A percentile compares a stretch with the other conserved stretches of the same genome.
These are phyloP conservation scores for Calonectria multiphialidica DNA, from an alignment of 2,329 filamentous ascomycete species.

Conservation along the genomic window DNA sequence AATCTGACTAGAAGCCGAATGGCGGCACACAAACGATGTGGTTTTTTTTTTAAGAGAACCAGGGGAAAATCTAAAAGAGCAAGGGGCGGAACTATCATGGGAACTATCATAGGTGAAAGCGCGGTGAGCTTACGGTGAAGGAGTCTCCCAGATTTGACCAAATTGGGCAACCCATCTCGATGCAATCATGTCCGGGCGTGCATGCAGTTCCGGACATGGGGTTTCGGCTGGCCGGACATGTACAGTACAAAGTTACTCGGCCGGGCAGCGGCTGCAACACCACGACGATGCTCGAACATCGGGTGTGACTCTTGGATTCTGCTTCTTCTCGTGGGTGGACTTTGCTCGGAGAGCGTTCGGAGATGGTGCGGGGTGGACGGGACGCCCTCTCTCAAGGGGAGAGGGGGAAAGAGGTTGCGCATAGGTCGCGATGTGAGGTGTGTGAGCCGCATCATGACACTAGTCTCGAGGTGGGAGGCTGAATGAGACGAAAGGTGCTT, in stretches of 20 bases:
- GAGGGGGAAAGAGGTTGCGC: background rate
- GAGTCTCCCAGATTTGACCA: background rate
- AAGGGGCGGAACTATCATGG: background rate
- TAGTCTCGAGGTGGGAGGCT: background rate
- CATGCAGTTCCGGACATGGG: background rate
- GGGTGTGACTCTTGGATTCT: background rate
- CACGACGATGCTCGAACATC: background rate
- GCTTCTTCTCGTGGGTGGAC: background rate
- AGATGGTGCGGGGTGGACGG: background rate
- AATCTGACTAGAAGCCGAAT: background rate
- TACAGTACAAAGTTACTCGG: background rate
- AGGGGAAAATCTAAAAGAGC: background rate
- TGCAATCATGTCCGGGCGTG: slow-evolving; percentile 8
- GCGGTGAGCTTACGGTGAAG: background rate
- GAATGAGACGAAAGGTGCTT: slow-evolving; percentile 8
- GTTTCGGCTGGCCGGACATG: background rate
- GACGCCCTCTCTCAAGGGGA: background rate
- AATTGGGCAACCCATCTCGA: background rate
- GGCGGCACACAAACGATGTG: background rate
- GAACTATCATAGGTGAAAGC: slow-evolving; percentile 1
- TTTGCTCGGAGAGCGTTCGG: slow-evolving; percentile 1
- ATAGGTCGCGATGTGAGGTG: background rate
- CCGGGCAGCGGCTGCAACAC: background rate
- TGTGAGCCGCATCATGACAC: slow-evolving; percentile 18
- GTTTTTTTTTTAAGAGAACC: background rate